Percentiles rank a stretch among this genome's conserved stretches.
Evolutionary conservation across 164 flowering plant genomes (phyloP).

Genomic region (Magnolia officinalis): DNA sequence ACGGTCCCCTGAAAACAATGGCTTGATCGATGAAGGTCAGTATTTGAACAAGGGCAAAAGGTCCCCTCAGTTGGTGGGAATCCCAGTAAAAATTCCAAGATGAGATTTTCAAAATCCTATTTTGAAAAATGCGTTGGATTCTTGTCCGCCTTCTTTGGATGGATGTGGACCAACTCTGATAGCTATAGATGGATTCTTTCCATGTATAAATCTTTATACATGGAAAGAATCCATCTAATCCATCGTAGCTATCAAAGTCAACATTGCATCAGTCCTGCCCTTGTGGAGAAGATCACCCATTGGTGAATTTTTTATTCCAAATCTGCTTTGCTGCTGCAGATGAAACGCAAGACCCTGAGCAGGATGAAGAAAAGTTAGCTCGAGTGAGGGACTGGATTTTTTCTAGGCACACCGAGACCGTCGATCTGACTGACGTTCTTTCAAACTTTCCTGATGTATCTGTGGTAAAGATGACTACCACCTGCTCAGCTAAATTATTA

Average conservation of each 20-base stretch:
- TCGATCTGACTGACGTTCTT: slow-evolving; percentile 73
- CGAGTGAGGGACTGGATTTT: slow-evolving; percentile 76
- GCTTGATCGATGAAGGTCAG: slow-evolving; percentile 51
- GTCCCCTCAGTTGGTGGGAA: too few species aligned
- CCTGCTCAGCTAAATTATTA: background rate
- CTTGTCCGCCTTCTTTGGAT: too few species aligned
- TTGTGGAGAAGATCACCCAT: background rate
- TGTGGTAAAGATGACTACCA: slow-evolving; percentile 37
- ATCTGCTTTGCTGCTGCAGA: slow-evolving; percentile 32
- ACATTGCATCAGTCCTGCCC: background rate
- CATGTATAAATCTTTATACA: too few species aligned
- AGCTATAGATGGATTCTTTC: too few species aligned
- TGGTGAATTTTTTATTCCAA: too few species aligned
- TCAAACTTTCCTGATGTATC: slow-evolving; percentile 83
- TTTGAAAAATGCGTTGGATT: too few species aligned
- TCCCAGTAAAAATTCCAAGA: too few species aligned
- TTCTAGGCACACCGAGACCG: slow-evolving; percentile 42
- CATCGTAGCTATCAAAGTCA: too few species aligned
- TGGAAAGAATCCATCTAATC: too few species aligned
- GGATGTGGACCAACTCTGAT: too few species aligned
- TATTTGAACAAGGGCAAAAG: background rate
- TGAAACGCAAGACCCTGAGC: slow-evolving; percentile 72
- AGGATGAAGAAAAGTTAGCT: slow-evolving; percentile 59
- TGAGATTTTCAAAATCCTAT: too few species aligned
- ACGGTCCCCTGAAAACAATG: slow-evolving; percentile 29